Conservation (phyloP, 495 filamentous ascomycete species). For the Chaetomium fimeti region DNA sequence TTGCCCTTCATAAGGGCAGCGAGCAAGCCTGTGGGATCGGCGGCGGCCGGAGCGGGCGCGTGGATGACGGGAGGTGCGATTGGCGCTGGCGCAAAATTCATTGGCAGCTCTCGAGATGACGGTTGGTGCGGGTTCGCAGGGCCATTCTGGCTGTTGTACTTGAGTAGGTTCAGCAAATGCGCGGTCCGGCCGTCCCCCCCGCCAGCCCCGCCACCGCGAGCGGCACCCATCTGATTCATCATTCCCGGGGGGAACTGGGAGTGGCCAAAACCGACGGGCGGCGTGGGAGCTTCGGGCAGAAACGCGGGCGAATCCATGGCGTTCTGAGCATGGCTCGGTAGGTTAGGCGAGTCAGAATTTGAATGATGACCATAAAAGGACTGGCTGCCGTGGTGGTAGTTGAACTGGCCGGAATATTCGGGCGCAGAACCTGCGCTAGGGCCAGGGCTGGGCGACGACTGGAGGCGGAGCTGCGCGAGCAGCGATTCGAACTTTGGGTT, state of each 20-base stretch:
- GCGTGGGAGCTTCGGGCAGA: constrained; percentile 49
- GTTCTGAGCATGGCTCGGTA: constrained; percentile 26
- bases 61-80: constrained; percentile 42
- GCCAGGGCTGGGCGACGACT: constrained; percentile 37
- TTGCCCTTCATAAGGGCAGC: constrained; percentile 54
- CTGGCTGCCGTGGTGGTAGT: constrained; percentile 36
- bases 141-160: constrained; percentile 66
- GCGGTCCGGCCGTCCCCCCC: constrained; percentile 59
- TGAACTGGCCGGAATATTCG: constrained; percentile 31
- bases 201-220: constrained; percentile 42
- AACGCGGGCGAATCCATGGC: constrained; percentile 44
- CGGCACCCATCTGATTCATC: constrained; percentile 44
- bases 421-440: constrained; percentile 21
- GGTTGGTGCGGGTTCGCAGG: constrained; percentile 22
- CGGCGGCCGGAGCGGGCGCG: constrained; percentile 47
- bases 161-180: constrained; percentile 82
- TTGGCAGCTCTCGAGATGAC: constrained; percentile 24
- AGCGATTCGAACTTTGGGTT: constrained; percentile 36
- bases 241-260: constrained; percentile 43
- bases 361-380: constrained; percentile 42
- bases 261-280: constrained; percentile 44
- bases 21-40: constrained; percentile 51
- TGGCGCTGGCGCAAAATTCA: constrained; percentile 25
- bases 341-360: constrained; percentile 35
- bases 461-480: constrained; percentile 39